Conservation (phyloP, 2,329 filamentous ascomycete species). For the Ceratocystis albifundus region DNA sequence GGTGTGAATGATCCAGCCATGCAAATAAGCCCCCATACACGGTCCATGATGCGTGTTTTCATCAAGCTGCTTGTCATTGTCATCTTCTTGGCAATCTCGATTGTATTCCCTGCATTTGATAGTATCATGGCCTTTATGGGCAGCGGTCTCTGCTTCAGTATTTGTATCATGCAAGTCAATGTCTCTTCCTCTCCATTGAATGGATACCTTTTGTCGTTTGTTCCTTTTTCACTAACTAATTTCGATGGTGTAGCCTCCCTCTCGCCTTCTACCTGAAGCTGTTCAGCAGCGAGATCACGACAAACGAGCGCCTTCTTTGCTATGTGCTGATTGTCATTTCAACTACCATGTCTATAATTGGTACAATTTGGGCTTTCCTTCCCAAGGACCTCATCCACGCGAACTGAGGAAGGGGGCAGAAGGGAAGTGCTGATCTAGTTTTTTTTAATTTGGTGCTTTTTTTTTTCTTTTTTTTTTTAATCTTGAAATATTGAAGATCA, state of each 20-base stretch:
- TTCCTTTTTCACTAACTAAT: not conserved
- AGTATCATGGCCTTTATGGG: slow-evolving; percentile 87
- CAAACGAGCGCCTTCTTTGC: slow-evolving; percentile 52
- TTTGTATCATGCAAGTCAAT: slow-evolving; percentile 64
- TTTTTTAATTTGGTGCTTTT: not conserved
- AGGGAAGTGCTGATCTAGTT: not conserved
- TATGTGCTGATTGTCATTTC: slow-evolving; percentile 61
- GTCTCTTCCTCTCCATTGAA: not conserved
- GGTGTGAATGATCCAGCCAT: slow-evolving; percentile 49
- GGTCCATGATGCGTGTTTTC: slow-evolving; percentile 32
- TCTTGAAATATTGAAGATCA: too few relatives aligned
- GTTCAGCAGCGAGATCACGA: slow-evolving; percentile 60
- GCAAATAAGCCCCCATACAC: slow-evolving; percentile 32
- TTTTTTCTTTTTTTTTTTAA: not conserved
- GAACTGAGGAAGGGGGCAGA: slow-evolving; percentile 27
- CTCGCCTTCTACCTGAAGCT: slow-evolving; percentile 83
- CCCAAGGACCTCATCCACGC: slow-evolving; percentile 62
- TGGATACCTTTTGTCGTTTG: not conserved
- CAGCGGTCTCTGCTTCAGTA: slow-evolving; percentile 79
- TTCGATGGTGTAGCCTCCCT: slow-evolving; percentile 43
- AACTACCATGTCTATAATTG: slow-evolving; percentile 56
- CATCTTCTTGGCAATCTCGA: slow-evolving; percentile 64
- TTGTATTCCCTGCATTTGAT: slow-evolving; percentile 64
- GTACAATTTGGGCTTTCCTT: slow-evolving; percentile 79
- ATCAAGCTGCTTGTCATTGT: slow-evolving; percentile 57